Evolutionary conservation across 2,329 filamentous ascomycete genomes (phyloP).

Genomic region (Aspergillus hortae): DNA sequence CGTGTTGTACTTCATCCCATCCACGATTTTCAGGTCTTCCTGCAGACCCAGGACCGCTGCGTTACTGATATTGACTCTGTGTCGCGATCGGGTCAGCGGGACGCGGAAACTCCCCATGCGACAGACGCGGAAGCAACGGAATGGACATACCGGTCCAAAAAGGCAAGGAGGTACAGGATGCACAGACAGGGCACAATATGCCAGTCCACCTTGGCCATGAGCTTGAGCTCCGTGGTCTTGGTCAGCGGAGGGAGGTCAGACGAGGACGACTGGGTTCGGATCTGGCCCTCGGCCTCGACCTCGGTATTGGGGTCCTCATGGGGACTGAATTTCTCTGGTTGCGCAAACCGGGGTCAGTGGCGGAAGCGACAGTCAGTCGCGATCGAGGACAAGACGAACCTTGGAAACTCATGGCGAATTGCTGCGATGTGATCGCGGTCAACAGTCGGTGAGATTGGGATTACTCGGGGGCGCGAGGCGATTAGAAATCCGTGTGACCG

Average conservation of each 20-base stretch:
- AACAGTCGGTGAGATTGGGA: neutral
- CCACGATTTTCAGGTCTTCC: slow-evolving; percentile 57
- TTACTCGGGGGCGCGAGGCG: neutral
- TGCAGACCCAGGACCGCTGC: slow-evolving; percentile 65
- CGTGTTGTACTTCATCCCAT: slow-evolving; percentile 64
- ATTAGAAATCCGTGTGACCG: neutral
- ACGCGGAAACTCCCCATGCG: neutral
- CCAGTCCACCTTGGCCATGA: slow-evolving; percentile 68
- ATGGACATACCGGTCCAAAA: slow-evolving; percentile 51
- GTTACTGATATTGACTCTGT: slow-evolving; percentile 74
- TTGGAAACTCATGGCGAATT: slow-evolving; percentile 3
- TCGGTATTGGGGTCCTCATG: slow-evolving; percentile 11
- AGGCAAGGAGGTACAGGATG: slow-evolving; percentile 68
- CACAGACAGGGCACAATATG: slow-evolving; percentile 70
- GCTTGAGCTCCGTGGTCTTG: slow-evolving; percentile 52
- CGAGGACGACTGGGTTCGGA: slow-evolving; percentile 11
- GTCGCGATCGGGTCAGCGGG: neutral
- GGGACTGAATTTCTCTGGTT: slow-evolving; percentile 3
- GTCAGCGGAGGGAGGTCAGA: slow-evolving; percentile 30
- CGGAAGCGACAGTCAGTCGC: neutral
- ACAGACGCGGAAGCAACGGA: neutral
- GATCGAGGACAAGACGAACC: neutral
- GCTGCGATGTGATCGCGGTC: neutral
- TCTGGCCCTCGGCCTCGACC: slow-evolving; percentile 15
- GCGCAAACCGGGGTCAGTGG: neutral